Evolutionary conservation across 2,329 filamentous ascomycete genomes (phyloP), one percentile per base, ranked within the genome.

Genomic region (Pseudogymnoascus sp.): DNA sequence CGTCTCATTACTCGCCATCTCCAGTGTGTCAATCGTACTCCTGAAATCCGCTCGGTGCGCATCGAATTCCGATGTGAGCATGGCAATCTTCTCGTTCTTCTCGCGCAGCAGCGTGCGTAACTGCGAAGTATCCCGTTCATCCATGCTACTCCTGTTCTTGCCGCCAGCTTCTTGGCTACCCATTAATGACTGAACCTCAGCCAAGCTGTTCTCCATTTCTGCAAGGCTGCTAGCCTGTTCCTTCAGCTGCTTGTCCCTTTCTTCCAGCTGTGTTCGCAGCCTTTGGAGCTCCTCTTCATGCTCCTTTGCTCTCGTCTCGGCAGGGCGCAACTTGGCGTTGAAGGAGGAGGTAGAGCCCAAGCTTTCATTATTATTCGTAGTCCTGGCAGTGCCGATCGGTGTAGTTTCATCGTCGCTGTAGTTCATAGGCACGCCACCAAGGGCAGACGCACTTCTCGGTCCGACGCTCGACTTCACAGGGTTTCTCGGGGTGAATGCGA

Each of bases 71-170:
- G 90, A 85, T 0, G 92, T 97, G 67, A 99, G 82, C 79, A 93
- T 87, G 25, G 88, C 86, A 66, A 99, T 97, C 78, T 92, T 96
- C 62, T 99, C 94, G 69, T 97, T 97, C 81, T 96, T 97, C 75
- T 99, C 94, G 22, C 90, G 84, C 60, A 99, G 76, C 68, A 96
- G 76, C n/a, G 87, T 84, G 60, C 92, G 86, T 62, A 99, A 79
- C 71, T 95, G 89, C 4, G 82, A 73, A 2, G 86, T 81, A 71
- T 96, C 92, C 66, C 86, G 87, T 61, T 89, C 88, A 62, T 87
- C 86, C 22, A 82, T 67, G 67, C 78, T 81, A 66, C 64, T 77
- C 75, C 68, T 77, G 73, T 68, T 75, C 70, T 67, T 75, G 72
- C 62, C 76, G 81, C 77, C 64, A 77, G 75, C 71, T 78, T 79